Percentiles rank a stretch among this genome's conserved stretches.
These are phyloP conservation scores for Fusarium buharicum DNA, from an alignment of 2,329 filamentous ascomycete genomes.

Conservation along the genomic window DNA sequence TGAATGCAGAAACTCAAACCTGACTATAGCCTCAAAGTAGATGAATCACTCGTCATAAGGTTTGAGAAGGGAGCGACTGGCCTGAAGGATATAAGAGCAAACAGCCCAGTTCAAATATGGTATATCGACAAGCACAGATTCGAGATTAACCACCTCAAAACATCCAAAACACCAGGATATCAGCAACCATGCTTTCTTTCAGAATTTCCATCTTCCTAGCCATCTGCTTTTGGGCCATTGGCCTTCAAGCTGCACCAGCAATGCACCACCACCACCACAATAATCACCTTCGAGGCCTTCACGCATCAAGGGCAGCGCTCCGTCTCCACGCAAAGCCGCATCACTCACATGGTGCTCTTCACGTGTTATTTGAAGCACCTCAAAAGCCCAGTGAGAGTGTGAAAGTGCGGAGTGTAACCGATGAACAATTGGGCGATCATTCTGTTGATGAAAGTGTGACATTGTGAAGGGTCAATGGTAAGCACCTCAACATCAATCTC, in stretches of 20 bases:
- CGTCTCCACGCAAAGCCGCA: constrained; percentile 22
- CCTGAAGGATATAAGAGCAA: constrained; percentile 33
- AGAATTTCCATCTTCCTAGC: constrained; percentile 32
- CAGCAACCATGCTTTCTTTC: constrained; percentile 33
- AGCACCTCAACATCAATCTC: neutral
- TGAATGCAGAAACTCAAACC: constrained; percentile 23
- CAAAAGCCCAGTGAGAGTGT: constrained; percentile 24
- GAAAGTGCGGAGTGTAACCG: constrained; percentile 1
- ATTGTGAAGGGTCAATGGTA: constrained; percentile 3
- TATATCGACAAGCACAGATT: constrained; percentile 15
- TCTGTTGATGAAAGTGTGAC: constrained; percentile 10
- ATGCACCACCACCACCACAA: constrained; percentile 36
- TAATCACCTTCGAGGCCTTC: constrained; percentile 29
- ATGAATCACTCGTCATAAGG: constrained; percentile 27
- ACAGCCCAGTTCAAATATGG: constrained; percentile 1
- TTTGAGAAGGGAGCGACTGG: constrained; percentile 28
- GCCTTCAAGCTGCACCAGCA: constrained; percentile 43
- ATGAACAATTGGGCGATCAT: constrained; percentile 1
- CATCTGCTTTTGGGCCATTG: constrained; percentile 40
- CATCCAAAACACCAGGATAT: neutral
- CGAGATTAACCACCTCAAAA: neutral
- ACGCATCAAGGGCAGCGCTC: constrained; percentile 52
- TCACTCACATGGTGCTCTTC: constrained; percentile 1
- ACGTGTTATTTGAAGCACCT: constrained; percentile 17
- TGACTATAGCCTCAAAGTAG: neutral